Percentiles rank a stretch among this genome's conserved stretches.
Conservation (phyloP, 805 yeast species). For the Torulaspora indica region DNA sequence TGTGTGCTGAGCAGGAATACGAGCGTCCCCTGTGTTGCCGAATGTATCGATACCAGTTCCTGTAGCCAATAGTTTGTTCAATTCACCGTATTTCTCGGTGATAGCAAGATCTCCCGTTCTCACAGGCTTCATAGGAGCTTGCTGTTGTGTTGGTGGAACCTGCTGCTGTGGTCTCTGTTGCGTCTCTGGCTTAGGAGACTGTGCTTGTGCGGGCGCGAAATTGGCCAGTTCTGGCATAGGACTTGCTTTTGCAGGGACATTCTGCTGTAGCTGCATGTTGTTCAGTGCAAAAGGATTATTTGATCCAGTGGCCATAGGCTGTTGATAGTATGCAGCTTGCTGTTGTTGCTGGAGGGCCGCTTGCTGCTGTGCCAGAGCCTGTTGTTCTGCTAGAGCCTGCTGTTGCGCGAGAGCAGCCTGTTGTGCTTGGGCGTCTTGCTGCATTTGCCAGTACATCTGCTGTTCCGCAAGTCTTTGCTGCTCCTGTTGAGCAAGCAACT, state of each 20-base stretch:
- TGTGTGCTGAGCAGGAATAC: constrained; percentile 92
- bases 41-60: constrained; percentile 94
- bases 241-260: constrained; percentile 7
- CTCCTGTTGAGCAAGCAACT: constrained; percentile 25
- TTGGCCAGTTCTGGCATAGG: constrained; percentile 7
- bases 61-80: constrained; percentile 71
- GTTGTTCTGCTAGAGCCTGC: constrained; percentile 13
- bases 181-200: constrained; percentile 7
- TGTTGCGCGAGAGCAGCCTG: constrained; percentile 31
- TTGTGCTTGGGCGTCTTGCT: constrained; percentile 34
- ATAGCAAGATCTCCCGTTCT: constrained; percentile 53
- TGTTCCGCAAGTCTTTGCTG: constrained; percentile 26
- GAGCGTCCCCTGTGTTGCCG: constrained; percentile 40
- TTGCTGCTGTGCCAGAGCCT: constrained; percentile 33
- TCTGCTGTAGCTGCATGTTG: constrained; percentile 16
- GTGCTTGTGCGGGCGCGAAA: constrained; percentile 5
- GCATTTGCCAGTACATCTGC: constrained; percentile 23
- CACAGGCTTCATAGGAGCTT: constrained; percentile 42
- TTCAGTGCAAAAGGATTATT: constrained; percentile 71
- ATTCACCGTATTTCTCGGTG: constrained; percentile 59
- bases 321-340: constrained; percentile 41
- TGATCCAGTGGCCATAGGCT: constrained; percentile 62
- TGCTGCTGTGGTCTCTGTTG: constrained; percentile 25
- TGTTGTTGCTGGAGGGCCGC: constrained; percentile 31
- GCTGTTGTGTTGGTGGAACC: constrained; percentile 23